phyloP scores from a whole-genome alignment of 1,284 basidiomycete genomes.

The Pterulicium gracile region DNA sequence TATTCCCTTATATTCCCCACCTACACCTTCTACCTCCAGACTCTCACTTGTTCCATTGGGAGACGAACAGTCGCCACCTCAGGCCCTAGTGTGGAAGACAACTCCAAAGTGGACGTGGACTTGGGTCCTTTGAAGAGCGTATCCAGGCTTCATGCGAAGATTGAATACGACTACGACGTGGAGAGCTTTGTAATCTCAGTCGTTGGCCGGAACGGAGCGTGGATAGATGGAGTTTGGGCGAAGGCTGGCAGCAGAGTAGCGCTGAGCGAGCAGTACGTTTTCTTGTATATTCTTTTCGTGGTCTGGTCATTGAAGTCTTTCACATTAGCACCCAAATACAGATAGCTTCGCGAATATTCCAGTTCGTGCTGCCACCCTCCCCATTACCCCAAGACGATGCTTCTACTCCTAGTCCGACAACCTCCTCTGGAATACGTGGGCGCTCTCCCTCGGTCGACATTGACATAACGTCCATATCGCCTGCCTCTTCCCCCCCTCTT shows the following conservation, averaged over 20 bases:
- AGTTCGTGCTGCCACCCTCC: conserved; percentile 83
- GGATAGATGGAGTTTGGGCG: conserved; percentile 95
- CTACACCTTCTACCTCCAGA: conserved; percentile 85
- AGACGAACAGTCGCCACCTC: conserved; percentile 56
- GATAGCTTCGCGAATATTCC: conserved; percentile 95
- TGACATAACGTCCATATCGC: conserved; percentile 71
- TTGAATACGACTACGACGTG: conserved; percentile 82
- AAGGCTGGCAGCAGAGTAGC: conserved; percentile 80
- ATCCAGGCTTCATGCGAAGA: conserved; percentile 90
- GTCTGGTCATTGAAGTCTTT: background rate
- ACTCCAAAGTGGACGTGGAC: conserved; percentile 79
- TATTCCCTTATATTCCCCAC: conserved; percentile 89
- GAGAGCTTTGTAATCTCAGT: conserved; percentile 89
- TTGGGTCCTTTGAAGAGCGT: conserved; percentile 95
- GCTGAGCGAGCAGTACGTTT: conserved; percentile 66
- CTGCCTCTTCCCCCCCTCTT: conserved; percentile 67
- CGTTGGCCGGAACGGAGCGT: conserved; percentile 91
- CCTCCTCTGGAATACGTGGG: conserved; percentile 44
- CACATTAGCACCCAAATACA: conserved; percentile 85
- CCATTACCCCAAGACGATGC: conserved; percentile 64
- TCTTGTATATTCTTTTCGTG: conserved; percentile 8
- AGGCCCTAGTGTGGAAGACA: conserved; percentile 48
- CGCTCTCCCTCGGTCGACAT: conserved; percentile 70
- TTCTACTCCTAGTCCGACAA: conserved; percentile 61
- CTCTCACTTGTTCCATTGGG: conserved; percentile 71